Evolutionary conservation across 1,284 basidiomycete genomes (phyloP), one percentile per base, ranked within the genome.

Genomic region (Mrakiaceae sp.): DNA sequence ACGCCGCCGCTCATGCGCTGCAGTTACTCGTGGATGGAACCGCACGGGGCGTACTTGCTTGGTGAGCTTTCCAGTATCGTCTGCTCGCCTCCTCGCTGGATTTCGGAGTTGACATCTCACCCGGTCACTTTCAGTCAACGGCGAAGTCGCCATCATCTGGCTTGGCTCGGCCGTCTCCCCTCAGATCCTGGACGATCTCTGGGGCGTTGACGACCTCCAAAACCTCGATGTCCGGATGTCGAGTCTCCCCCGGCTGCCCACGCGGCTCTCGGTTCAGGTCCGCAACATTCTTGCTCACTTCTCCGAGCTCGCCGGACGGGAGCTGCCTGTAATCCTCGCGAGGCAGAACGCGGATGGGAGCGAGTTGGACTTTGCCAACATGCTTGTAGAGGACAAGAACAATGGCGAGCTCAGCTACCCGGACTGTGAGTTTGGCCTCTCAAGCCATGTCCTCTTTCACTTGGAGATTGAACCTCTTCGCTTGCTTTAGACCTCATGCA

Each of bases 311-410:
- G 79, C 79, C 56, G 84, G 86, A 7, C 78, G 81, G 14, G 75
- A 81, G 2, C 70, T 84, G 53, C 89, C 87, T 63, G 82, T 97
- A 67, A 78, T 86, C 49, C 81, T 98, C 58, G 90, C 90, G 0
- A 82, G 96, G 12, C 96, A 98, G 74, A 92, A 97, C 73, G 80
- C 92, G 72, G 96, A 99, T 74, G 94, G 86, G 9, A 81, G 85
- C 66, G 96, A 99, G 78, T 84, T 98, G 62, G 96, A 98, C 74
- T 94, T 95, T 71, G 91, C 89, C 68, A 96, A 98, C 78, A 89
- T 95, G 85, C 80, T 99, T 12, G 85, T 97, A 11, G 96, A 99
- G 78, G 96, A 98, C 77, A 85, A 88, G 74, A 98, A 98, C 75
- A 97, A 97, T 72, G 94, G 91, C 56, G 88, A 88, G 0, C 84